These are phyloP conservation scores for Raphanus raphanistrum DNA, from an alignment of 345 rosid genomes.

Conservation along the genomic window DNA sequence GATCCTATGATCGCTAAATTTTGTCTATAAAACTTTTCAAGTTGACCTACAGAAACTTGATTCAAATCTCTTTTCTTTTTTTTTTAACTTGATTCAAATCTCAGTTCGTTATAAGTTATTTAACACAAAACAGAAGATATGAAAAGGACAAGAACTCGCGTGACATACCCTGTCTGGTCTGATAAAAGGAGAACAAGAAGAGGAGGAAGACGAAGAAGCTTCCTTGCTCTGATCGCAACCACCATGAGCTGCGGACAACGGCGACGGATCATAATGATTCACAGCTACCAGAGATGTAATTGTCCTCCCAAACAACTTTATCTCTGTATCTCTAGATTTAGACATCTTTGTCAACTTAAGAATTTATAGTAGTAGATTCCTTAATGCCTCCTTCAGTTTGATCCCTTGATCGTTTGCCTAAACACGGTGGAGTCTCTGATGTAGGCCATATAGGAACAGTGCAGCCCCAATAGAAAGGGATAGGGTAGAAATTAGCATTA, in stretches of 20 bases:
- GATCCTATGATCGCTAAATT: neutral
- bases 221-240: slow-evolving; percentile 29
- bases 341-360: slow-evolving; percentile 22
- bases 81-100: too few species aligned
- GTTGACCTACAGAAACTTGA: neutral
- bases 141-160: neutral
- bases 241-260: neutral
- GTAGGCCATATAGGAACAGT: slow-evolving; percentile 33
- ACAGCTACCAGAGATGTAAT: slow-evolving; percentile 12
- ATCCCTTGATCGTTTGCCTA: slow-evolving; percentile 73
- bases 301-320: slow-evolving; percentile 38
- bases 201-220: slow-evolving; percentile 12
- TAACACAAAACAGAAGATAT: neutral
- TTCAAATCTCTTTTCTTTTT: too few species aligned
- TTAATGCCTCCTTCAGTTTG: slow-evolving; percentile 29
- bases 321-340: slow-evolving; percentile 32
- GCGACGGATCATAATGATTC: slow-evolving; percentile 14
- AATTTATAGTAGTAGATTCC: neutral
- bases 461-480: slow-evolving; percentile 54
- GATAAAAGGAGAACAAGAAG: slow-evolving; percentile 20
- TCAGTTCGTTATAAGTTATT: neutral
- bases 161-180: slow-evolving; percentile 22
- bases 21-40: neutral
- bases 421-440: slow-evolving; percentile 26
- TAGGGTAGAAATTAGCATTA: slow-evolving; percentile 46